Evolutionary conservation across 2,329 filamentous ascomycete genomes (phyloP).

Genomic region (Cryphonectria nitschkei): DNA sequence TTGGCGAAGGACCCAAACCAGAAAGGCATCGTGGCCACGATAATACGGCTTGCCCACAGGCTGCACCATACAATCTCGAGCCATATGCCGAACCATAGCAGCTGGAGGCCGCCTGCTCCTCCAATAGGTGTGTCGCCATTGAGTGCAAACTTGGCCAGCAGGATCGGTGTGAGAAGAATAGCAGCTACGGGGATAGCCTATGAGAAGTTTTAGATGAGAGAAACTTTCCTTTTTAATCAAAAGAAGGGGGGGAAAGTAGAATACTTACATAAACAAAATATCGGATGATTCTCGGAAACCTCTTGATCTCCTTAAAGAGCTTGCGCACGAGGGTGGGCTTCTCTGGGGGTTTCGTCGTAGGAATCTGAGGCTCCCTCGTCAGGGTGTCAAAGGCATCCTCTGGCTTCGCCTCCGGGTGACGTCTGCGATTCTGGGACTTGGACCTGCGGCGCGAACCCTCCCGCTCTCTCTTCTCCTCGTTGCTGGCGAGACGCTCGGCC

Average conservation of each 20-base stretch:
- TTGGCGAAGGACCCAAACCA: constrained; percentile 61
- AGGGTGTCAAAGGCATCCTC: constrained; percentile 53
- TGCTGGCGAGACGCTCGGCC: constrained; percentile 50
- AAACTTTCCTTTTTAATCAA: no score
- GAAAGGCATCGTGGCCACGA: constrained; percentile 54
- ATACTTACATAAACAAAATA: constrained; percentile 51
- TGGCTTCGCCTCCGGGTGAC: constrained; percentile 41
- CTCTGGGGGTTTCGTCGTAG: constrained; percentile 27
- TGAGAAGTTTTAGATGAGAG: not conserved
- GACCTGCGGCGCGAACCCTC: constrained; percentile 32
- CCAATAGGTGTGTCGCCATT: constrained; percentile 52
- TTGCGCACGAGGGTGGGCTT: constrained; percentile 36
- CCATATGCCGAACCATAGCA: constrained; percentile 96
- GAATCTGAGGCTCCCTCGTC: constrained; percentile 30
- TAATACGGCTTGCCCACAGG: constrained; percentile 74
- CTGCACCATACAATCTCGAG: constrained; percentile 91
- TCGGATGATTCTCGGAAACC: constrained; percentile 54
- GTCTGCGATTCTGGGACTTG: constrained; percentile 34
- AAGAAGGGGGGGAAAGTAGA: not conserved
- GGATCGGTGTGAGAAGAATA: constrained; percentile 50
- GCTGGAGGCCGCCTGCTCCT: constrained; percentile 71
- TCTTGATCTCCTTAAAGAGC: constrained; percentile 50
- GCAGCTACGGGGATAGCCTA: constrained; percentile 45
- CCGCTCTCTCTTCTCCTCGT: constrained; percentile 46
- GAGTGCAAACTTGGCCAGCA: constrained; percentile 41